phyloP scores from a whole-genome alignment of 2,329 filamentous ascomycete genomes.

The Capronia americana region DNA sequence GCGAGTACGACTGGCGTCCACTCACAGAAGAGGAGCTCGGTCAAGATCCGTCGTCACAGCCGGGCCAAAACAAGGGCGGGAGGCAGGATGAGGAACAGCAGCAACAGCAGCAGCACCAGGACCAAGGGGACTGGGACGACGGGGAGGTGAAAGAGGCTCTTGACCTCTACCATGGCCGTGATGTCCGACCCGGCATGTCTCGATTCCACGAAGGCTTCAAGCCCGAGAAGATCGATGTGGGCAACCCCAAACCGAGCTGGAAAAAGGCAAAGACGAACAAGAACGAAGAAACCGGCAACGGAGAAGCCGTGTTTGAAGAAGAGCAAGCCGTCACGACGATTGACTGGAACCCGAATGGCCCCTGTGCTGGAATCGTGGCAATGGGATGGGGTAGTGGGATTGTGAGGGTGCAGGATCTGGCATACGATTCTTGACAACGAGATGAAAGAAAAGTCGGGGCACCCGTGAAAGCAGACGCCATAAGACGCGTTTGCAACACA shows the following conservation, averaged over 20 bases:
- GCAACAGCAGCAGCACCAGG: too few relatives aligned
- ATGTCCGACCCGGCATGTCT: conserved; percentile 45
- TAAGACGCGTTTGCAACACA: background rate
- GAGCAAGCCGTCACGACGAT: conserved; percentile 67
- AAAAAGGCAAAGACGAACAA: conserved; percentile 12
- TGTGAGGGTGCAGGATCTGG: conserved; percentile 70
- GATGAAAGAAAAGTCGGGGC: background rate
- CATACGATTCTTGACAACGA: conserved; percentile 42
- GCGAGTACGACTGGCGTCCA: conserved; percentile 62
- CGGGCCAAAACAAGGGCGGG: background rate
- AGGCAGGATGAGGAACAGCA: background rate
- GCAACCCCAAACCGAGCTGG: conserved; percentile 7
- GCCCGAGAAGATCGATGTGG: conserved; percentile 47
- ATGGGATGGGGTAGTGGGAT: conserved; percentile 71
- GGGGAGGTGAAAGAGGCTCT: background rate
- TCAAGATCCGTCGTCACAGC: background rate
- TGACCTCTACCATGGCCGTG: conserved; percentile 35
- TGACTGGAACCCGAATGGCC: conserved; percentile 71
- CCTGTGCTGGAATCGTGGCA: conserved; percentile 71
- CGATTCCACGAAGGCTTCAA: conserved; percentile 54
- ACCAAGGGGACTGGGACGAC: too few relatives aligned
- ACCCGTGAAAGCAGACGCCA: background rate
- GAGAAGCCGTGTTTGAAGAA: conserved; percentile 64
- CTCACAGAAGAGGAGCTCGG: conserved; percentile 4
- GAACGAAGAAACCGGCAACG: conserved; percentile 29